Percentiles rank a stretch among this genome's conserved stretches.
Evolutionary conservation across 805 yeast species (phyloP).

Genomic region (Sugiyamaella mastotermitis): DNA sequence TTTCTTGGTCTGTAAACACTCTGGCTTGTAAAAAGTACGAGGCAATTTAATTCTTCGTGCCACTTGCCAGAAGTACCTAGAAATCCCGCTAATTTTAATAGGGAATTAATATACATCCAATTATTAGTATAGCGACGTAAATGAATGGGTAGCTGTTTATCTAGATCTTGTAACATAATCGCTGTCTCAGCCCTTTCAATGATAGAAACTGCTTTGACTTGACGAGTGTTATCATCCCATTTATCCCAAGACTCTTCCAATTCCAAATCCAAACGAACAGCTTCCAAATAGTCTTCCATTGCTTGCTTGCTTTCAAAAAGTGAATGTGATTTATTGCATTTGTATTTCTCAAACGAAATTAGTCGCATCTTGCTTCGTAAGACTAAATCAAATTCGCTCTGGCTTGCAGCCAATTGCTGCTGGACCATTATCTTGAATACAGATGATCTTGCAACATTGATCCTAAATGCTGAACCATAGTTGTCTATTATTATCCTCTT

Average conservation of each 20-base stretch:
- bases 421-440: conserved; percentile 16
- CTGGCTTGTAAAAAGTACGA: conserved; percentile 19
- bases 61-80: too few species aligned
- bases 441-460: conserved; percentile 5
- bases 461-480: conserved; percentile 4
- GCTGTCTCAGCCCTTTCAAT: conserved; percentile 3
- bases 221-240: neutral
- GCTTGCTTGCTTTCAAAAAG: conserved; percentile 15
- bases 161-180: neutral
- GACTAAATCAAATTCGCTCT: conserved; percentile 18
- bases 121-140: conserved; percentile 17
- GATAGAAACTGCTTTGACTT: neutral
- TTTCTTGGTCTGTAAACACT: conserved; percentile 15
- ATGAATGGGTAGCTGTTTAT: neutral
- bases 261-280: conserved; percentile 17
- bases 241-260: conserved; percentile 15
- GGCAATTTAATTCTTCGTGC: conserved; percentile 20
- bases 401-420: conserved; percentile 22
- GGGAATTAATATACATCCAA: conserved; percentile 21
- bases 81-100: conserved; percentile 19
- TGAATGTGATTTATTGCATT: conserved; percentile 18
- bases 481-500: neutral
- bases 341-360: conserved; percentile 19
- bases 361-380: conserved; percentile 22
- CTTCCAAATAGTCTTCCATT: conserved; percentile 18